phyloP scores from a whole-genome alignment of 352 stramenopile genomes.

The Pythium brachiatum region DNA sequence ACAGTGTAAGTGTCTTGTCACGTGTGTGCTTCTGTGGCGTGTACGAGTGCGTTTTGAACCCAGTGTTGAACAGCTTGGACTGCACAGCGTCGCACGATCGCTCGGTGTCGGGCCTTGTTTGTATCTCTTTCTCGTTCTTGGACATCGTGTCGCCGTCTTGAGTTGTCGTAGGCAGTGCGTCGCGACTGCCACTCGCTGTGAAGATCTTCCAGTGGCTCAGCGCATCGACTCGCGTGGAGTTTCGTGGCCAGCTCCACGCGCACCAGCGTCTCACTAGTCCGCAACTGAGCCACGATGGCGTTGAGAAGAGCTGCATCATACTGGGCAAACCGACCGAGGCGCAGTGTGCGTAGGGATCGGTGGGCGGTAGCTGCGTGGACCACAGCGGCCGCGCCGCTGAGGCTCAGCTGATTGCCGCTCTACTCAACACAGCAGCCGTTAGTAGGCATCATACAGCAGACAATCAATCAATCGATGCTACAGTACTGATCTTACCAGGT shows the following conservation, averaged over 20 bases:
- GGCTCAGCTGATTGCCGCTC: slow-evolving; percentile 35
- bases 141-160: background rate
- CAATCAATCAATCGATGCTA: background rate
- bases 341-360: slow-evolving; percentile 26
- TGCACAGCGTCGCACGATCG: background rate
- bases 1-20: too few relatives aligned
- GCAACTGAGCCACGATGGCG: background rate
- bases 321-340: slow-evolving; percentile 30
- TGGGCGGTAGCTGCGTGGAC: slow-evolving; percentile 18
- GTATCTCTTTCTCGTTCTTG: background rate
- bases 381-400: slow-evolving; percentile 28
- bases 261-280: background rate
- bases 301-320: background rate
- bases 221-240: background rate
- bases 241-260: background rate
- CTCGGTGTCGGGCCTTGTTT: background rate
- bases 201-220: background rate
- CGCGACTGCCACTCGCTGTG: background rate
- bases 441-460: background rate
- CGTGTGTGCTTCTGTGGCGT: background rate
- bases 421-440: slow-evolving; percentile 9
- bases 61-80: background rate
- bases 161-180: background rate
- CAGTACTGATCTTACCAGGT: slow-evolving; percentile 33
- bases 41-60: background rate